Evolutionary conservation across 2,329 filamentous ascomycete genomes (phyloP).

Genomic region (Hymenoscyphus linearis): DNA sequence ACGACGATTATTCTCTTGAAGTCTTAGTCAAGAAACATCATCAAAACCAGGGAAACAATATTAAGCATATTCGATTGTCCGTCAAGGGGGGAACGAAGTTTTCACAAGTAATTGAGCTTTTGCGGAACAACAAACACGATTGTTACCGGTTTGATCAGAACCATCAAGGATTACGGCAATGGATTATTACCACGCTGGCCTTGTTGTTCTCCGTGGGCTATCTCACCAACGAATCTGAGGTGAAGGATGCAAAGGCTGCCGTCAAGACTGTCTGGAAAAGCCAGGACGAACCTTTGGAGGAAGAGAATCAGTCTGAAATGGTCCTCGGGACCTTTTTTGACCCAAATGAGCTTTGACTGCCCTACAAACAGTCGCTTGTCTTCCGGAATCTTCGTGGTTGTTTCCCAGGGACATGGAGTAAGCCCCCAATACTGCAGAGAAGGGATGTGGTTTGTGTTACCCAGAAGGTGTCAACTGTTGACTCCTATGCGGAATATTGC

Average conservation of each 20-base stretch:
- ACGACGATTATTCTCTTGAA: background rate
- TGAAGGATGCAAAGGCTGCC: background rate
- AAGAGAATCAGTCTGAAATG: background rate
- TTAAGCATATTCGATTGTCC: background rate
- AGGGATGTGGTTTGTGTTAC: background rate
- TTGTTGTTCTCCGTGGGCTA: background rate
- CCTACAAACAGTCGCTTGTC: background rate
- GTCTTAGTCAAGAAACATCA: background rate
- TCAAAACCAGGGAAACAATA: background rate
- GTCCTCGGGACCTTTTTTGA: constrained; percentile 1
- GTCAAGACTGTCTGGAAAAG: background rate
- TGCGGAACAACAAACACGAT: constrained; percentile 2
- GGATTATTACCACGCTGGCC: background rate
- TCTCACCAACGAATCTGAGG: constrained; percentile 1
- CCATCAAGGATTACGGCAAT: background rate
- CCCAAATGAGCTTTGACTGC: background rate
- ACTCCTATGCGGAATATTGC: background rate
- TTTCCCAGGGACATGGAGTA: background rate
- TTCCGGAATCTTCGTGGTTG: background rate
- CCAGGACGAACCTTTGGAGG: background rate
- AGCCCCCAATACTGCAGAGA: background rate
- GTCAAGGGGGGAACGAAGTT: background rate
- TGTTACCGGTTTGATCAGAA: background rate
- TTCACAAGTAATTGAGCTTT: background rate
- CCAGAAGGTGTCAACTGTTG: too few species aligned